phyloP scores from a whole-genome alignment of 257 asterid species.

The Solanum pinnatisectum region DNA sequence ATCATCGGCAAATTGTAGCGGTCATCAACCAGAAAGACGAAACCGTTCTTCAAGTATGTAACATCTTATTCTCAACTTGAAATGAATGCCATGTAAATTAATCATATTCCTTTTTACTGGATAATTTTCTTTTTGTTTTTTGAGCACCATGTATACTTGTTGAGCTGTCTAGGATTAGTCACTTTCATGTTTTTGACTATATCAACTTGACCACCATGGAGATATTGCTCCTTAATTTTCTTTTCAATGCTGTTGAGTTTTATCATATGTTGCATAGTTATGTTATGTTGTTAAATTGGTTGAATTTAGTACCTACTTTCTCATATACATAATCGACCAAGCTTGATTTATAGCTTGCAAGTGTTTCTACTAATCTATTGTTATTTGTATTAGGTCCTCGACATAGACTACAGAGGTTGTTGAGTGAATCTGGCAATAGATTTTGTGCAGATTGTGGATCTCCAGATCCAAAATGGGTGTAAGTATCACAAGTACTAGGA shows the following conservation, averaged over 20 bases:
- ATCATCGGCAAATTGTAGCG: constrained; percentile 6
- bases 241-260: background rate
- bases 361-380: background rate
- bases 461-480: constrained; percentile 97
- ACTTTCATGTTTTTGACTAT: background rate
- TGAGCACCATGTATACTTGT: background rate
- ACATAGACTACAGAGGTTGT: constrained; percentile 52
- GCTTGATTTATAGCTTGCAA: background rate
- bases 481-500: constrained; percentile 17
- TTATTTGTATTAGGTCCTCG: constrained; percentile 39
- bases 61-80: background rate
- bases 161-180: background rate
- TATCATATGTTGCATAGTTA: background rate
- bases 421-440: constrained; percentile 55
- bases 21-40: constrained; percentile 1
- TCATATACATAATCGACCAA: background rate
- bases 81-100: background rate
- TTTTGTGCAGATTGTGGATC: constrained; percentile 91
- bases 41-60: constrained; percentile 13
- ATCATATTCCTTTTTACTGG: background rate
- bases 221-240: background rate
- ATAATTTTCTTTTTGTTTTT: background rate
- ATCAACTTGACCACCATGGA: background rate
- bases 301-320: background rate
- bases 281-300: background rate